Conservation (phyloP, 805 yeast genomes). For the Candida multigemmis region DNA sequence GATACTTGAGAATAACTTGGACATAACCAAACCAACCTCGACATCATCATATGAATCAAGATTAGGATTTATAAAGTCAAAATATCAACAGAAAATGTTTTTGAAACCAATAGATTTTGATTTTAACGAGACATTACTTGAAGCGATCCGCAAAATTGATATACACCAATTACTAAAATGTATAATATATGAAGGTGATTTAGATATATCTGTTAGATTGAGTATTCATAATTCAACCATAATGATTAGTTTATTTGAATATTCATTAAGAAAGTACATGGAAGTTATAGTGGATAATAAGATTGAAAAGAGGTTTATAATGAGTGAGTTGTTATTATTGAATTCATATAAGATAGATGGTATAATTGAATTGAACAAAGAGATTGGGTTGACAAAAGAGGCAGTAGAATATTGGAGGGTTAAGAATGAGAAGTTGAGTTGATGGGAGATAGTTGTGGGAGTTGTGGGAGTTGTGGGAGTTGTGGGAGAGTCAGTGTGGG, state of each 20-base stretch:
- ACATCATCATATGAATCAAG: constrained; percentile 37
- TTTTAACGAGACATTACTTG: constrained; percentile 32
- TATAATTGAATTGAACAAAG: constrained; percentile 12
- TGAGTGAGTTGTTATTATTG: constrained; percentile 48
- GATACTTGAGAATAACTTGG: constrained; percentile 43
- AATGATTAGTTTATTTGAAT: constrained; percentile 27
- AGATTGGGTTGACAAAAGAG: constrained; percentile 29
- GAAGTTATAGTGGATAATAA: constrained; percentile 14
- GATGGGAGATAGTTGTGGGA: too few species aligned
- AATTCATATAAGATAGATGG: constrained; percentile 46
- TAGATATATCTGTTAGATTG: constrained; percentile 23
- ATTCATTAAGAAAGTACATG: constrained; percentile 43
- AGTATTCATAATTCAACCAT: constrained; percentile 9
- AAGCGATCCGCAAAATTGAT: constrained; percentile 43
- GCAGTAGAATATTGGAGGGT: constrained; percentile 49
- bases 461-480: too few species aligned
- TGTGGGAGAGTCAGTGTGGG: too few species aligned
- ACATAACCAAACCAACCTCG: constrained; percentile 3
- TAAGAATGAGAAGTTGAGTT: constrained; percentile 8
- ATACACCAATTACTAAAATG: constrained; percentile 32
- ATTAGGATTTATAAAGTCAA: constrained; percentile 50
- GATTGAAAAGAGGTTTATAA: constrained; percentile 22
- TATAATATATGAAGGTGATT: constrained; percentile 41
- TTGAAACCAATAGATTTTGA: constrained; percentile 12
- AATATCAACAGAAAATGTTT: constrained; percentile 51